Base-by-base conservation (phyloP, 148 eudicot genomes). In the Rhododendron vialii region DNA sequence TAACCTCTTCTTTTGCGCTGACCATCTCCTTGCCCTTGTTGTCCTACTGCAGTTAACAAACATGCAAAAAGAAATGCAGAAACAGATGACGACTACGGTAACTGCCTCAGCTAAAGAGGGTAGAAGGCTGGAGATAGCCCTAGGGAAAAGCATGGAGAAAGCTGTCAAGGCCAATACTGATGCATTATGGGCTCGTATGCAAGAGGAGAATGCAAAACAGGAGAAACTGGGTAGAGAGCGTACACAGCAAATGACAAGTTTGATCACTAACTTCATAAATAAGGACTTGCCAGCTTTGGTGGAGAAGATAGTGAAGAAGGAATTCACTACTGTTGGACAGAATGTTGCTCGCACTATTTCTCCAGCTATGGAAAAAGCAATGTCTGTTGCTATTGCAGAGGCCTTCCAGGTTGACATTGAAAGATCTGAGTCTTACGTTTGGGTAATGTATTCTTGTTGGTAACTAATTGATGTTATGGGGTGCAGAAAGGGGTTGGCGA, bases 401-500 rank as follows among this genome's bases (percentile, higher is more conserved):
- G 89, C 93, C 51, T 95, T 98, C 89, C 99, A 98, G 98, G 99
- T 95, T 86, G 57, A 84, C 45, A 78, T 88, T 86, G 79, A 78
- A 81, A 82, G 50, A 80, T 43, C 10, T 67, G 67, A 28, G 3
- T 43, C 36, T 61, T 86, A 28, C 74, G 22, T 81, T 24, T 82
- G 33, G 48, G 9, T 26, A 12, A 38, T 78, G 7, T 67, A n/a
- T 26, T 75, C n/a, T 63, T 84, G 33, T 24, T 18, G 74, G 20
- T 5, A 45, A 50, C 84, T 84, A 85, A 83, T 85, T 84, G 80
- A 55, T 86, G 79, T 47, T 73, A 3, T 92, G 67, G 87, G 86
- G 15, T 81, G 82, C 93, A 97, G 99, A 94, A 93, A 91, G 95
- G 95, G 65, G 95, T 97, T 33, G 91, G 93, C 85, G 99, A 97